Evolutionary conservation across 495 filamentous ascomycete genomes (phyloP), one percentile per base, ranked within the genome.

Genomic region (Lasiosphaeriaceae sp.): DNA sequence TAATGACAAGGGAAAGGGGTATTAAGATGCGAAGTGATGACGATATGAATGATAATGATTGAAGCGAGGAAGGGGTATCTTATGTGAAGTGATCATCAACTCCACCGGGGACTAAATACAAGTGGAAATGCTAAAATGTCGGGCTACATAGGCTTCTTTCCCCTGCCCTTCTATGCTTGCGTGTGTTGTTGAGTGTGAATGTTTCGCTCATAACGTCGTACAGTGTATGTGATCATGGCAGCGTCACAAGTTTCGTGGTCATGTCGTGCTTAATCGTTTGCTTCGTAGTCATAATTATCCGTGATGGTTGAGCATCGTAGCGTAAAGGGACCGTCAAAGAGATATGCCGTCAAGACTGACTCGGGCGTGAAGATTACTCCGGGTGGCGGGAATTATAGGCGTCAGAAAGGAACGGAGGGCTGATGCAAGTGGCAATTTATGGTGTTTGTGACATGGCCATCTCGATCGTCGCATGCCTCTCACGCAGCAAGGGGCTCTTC

Each of bases 381-480:
- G 39, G 3, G 14, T 14, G 37, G n/a, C 37, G 3, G 37, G 37
- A 14, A 41, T 17, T 14, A 16, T 17, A 6, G n/a, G 37, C 39
- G 39, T 12, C 5, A 14, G 8, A n/a, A 0, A n/a, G n/a, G 14
- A 43, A 9, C n/a, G 5, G 14, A 17, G 39, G 8, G n/a, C 8
- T n/a, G n/a, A 16, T 2, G 16, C n/a, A 12, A 14, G 39, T 17
- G 39, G 39, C 39, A 4, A 9, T 23, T 45, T 35, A 53, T 16
- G 37, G 39, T 11, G 37, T 31, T 44, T 53, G 60, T 17, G 61
- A 60, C 76, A 80, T 76, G 34, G 76, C 64, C 57, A 63, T 66
- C 61, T 83, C 80, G 59, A 81, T 77, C 19, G 74, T 79, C 4
- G 78, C 75, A 54, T 80, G 80, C 47, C 80, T 70, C 53, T 76